These are phyloP conservation scores for Leishmania martiniquensis DNA, from an alignment of 208 protist species.

Conservation along the genomic window DNA sequence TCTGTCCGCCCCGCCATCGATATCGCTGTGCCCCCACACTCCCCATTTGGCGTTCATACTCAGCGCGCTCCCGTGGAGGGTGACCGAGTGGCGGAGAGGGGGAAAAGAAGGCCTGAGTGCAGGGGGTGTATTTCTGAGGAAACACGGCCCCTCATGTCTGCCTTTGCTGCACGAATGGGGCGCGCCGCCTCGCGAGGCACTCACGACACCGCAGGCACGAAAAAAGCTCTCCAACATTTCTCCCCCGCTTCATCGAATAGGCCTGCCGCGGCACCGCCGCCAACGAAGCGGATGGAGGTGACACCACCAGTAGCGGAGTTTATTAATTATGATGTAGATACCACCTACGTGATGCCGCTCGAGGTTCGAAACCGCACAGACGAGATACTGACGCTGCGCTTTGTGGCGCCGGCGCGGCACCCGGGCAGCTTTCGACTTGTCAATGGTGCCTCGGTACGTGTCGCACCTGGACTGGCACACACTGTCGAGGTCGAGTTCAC, in stretches of 20 bases:
- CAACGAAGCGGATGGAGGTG: slow-evolving; percentile 31
- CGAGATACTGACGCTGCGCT: slow-evolving; percentile 73
- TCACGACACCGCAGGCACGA: neutral
- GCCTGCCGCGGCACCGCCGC: neutral
- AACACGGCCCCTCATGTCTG: neutral
- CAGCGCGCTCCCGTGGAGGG: neutral
- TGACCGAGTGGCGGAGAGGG: neutral
- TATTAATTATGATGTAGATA: slow-evolving; percentile 88
- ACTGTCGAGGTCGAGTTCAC: slow-evolving; percentile 86
- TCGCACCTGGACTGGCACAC: slow-evolving; percentile 79
- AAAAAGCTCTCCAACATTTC: neutral
- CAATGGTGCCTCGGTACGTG: slow-evolving; percentile 56
- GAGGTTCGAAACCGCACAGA: slow-evolving; percentile 74
- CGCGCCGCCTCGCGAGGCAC: neutral
- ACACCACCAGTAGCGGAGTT: slow-evolving; percentile 71
- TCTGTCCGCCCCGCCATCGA: neutral
- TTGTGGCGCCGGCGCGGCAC: slow-evolving; percentile 63
- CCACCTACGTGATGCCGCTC: slow-evolving; percentile 85
- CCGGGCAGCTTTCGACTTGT: slow-evolving; percentile 67
- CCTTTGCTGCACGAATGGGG: neutral
- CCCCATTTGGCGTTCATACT: neutral
- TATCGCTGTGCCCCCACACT: neutral
- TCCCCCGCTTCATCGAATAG: neutral
- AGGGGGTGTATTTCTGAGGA: neutral
- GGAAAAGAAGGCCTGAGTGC: neutral